Conservation (phyloP, 164 flowering plant species). For the Nelumbo lutea region DNA sequence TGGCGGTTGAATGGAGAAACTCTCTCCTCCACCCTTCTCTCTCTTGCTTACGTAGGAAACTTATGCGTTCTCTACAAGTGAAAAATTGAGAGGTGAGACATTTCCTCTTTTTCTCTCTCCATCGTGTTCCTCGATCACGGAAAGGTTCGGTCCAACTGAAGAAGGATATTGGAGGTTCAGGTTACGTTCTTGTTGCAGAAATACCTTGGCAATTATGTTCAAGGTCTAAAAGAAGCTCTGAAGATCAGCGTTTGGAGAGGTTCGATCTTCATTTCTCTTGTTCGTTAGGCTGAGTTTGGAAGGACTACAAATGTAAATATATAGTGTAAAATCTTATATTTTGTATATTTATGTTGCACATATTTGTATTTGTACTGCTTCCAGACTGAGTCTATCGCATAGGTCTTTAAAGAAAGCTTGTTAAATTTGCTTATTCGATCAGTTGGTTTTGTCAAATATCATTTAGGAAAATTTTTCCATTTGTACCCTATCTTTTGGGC, state of each 20-base stretch:
- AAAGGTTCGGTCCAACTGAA: slow-evolving; percentile 2
- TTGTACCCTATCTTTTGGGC: too few relatives aligned
- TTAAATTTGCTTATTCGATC: too few relatives aligned
- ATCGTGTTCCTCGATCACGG: slow-evolving; percentile 1
- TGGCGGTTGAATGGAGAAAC: slow-evolving; percentile 5
- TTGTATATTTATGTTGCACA: too few relatives aligned
- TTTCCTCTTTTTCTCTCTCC: neutral
- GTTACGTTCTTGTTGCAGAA: slow-evolving; percentile 83
- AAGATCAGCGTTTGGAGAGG: slow-evolving; percentile 99
- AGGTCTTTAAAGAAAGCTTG: too few relatives aligned
- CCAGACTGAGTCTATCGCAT: too few relatives aligned
- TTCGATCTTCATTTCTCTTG: slow-evolving; percentile 16
- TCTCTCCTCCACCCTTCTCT: slow-evolving; percentile 6
- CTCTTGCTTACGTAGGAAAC: neutral
- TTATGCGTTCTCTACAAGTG: neutral
- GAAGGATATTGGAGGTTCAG: slow-evolving; percentile 94
- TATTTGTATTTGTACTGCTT: too few relatives aligned
- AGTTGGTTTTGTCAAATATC: too few relatives aligned
- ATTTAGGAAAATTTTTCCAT: too few relatives aligned
- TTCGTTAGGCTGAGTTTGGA: neutral
- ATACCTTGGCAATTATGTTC: slow-evolving; percentile 85
- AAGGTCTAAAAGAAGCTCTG: slow-evolving; percentile 92
- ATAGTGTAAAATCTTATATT: too few relatives aligned
- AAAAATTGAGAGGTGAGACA: neutral
- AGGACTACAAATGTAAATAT: too few relatives aligned